Conservation (phyloP, 1,139 yeast genomes). For the Torulaspora pretoriensis region DNA sequence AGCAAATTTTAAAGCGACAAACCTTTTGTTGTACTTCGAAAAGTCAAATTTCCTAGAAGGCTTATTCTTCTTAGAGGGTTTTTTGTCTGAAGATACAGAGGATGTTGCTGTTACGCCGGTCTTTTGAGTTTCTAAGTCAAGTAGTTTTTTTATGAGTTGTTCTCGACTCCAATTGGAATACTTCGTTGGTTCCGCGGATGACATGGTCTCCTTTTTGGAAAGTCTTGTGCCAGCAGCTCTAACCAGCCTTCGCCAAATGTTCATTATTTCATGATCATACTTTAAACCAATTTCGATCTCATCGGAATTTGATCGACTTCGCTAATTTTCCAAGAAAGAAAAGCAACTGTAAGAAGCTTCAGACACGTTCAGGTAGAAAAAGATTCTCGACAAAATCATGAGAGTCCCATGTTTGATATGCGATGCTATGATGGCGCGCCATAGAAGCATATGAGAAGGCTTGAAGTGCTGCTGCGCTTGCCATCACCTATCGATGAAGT, state of each 20-base stretch:
- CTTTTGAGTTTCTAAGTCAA: constrained; percentile 29
- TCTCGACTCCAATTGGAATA: constrained; percentile 41
- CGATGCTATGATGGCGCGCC: too few relatives aligned
- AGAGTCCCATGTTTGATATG: background rate
- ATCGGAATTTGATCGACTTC: constrained; percentile 1
- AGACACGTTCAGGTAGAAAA: background rate
- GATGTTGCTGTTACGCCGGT: constrained; percentile 7
- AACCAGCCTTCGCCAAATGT: constrained; percentile 6
- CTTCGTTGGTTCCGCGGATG: constrained; percentile 8
- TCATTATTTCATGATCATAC: background rate
- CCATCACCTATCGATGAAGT: background rate
- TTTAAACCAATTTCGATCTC: background rate
- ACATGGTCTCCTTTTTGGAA: background rate
- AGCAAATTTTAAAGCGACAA: constrained; percentile 76
- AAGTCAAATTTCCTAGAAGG: constrained; percentile 60
- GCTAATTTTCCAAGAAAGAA: background rate
- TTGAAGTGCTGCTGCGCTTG: background rate
- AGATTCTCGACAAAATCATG: background rate
- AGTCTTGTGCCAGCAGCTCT: background rate
- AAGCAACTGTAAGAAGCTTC: background rate
- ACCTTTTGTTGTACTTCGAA: constrained; percentile 59
- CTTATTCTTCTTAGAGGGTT: constrained; percentile 18
- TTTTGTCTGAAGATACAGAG: constrained; percentile 6
- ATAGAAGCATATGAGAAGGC: too few relatives aligned
- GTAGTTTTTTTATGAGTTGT: constrained; percentile 38